Conservation (phyloP, 805 yeast genomes). For the Brettanomyces custersianus region DNA sequence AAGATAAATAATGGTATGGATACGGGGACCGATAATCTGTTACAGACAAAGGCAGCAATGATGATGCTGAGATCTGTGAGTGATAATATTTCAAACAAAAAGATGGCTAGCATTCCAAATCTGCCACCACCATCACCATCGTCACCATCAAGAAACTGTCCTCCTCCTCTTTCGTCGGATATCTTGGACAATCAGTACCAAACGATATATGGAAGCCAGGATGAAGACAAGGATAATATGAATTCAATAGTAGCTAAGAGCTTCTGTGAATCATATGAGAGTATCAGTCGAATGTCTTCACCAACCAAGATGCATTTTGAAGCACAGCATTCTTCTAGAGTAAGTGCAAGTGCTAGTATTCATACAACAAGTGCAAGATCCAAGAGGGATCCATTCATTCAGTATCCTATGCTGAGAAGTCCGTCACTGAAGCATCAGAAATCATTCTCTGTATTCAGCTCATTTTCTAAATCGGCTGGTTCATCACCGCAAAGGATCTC, state of each 20-base stretch:
- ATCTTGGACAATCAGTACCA: background rate
- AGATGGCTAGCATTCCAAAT: too few relatives aligned
- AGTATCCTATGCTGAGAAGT: slow-evolving; percentile 1
- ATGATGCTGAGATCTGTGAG: too few relatives aligned
- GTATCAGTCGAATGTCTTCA: slow-evolving; percentile 5
- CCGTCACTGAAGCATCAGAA: background rate
- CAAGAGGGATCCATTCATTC: too few relatives aligned
- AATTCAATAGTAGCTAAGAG: slow-evolving; percentile 8
- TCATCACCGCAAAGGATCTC: slow-evolving; percentile 5
- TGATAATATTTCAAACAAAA: too few relatives aligned
- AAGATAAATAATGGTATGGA: background rate
- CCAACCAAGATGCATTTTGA: background rate
- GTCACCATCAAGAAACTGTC: slow-evolving; percentile 5
- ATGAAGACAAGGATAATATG: slow-evolving; percentile 1
- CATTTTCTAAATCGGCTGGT: background rate
- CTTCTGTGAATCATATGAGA: slow-evolving; percentile 9
- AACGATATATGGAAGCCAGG: background rate
- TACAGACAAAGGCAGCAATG: too few relatives aligned
- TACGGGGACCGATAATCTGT: too few relatives aligned
- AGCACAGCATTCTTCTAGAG: too few relatives aligned
- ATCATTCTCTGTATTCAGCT: slow-evolving; percentile 1
- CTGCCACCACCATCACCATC: background rate
- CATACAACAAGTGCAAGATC: too few relatives aligned
- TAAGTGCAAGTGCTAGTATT: too few relatives aligned
- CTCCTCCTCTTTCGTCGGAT: background rate